Conservation (phyloP, 2,329 filamentous ascomycete genomes). For the Cadophora malorum region DNA sequence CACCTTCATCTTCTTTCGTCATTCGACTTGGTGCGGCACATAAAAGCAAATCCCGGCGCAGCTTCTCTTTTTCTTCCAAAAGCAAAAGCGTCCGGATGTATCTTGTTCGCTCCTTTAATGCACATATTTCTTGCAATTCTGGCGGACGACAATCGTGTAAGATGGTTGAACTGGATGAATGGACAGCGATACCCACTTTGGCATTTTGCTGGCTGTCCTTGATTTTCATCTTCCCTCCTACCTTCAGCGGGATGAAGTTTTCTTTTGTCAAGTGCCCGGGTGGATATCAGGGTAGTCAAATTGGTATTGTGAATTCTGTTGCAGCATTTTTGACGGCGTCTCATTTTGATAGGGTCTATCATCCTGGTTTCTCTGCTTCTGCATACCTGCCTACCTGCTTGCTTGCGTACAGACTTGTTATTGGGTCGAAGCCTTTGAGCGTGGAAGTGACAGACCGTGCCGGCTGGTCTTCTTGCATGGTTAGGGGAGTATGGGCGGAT, state of each 20-base stretch:
- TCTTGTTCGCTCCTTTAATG: slow-evolving; percentile 18
- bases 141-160: neutral
- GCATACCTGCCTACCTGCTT: neutral
- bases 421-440: neutral
- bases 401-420: neutral
- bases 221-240: neutral
- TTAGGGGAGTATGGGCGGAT: neutral
- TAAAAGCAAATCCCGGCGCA: neutral
- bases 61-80: neutral
- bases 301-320: slow-evolving; percentile 8
- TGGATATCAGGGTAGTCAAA: slow-evolving; percentile 8
- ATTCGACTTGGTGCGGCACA: neutral
- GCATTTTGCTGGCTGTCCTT: slow-evolving; percentile 9
- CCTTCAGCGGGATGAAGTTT: neutral
- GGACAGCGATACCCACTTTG: slow-evolving; percentile 22
- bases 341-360: neutral
- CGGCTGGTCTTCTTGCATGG: slow-evolving; percentile 11
- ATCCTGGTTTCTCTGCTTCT: neutral
- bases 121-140: slow-evolving; percentile 19
- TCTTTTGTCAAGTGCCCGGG: neutral
- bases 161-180: slow-evolving; percentile 16
- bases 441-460: neutral
- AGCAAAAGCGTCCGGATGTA: slow-evolving; percentile 9
- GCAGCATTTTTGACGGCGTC: slow-evolving; percentile 15
- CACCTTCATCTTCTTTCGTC: neutral